Evolutionary conservation across 2,329 filamentous ascomycete genomes (phyloP).

Genomic region (Sclerotinia nivalis): DNA sequence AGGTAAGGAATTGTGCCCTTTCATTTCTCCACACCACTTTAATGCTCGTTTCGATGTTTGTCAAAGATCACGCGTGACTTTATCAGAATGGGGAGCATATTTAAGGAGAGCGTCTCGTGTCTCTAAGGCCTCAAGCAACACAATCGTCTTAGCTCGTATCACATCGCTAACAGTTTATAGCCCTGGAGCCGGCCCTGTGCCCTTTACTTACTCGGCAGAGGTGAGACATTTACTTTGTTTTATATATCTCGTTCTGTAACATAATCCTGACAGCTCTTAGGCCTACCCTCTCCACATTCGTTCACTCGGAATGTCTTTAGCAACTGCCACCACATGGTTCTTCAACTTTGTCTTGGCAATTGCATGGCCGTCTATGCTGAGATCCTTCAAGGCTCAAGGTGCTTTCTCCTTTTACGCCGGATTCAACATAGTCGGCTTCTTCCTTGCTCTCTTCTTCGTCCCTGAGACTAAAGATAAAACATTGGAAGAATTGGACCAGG

Average conservation of each 20-base stretch:
- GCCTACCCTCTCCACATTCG: slow-evolving; percentile 63
- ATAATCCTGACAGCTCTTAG: slow-evolving; percentile 3
- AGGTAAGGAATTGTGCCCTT: slow-evolving; percentile 34
- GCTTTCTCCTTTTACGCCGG: slow-evolving; percentile 56
- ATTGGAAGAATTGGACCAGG: slow-evolving; percentile 39
- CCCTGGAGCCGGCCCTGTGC: slow-evolving; percentile 61
- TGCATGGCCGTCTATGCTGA: slow-evolving; percentile 40
- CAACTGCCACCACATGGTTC: slow-evolving; percentile 59
- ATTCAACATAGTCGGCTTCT: slow-evolving; percentile 54
- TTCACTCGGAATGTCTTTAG: slow-evolving; percentile 62
- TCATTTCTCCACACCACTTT: not conserved
- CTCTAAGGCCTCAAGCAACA: no score
- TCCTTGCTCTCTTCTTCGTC: slow-evolving; percentile 56
- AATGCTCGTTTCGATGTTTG: not conserved
- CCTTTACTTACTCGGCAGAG: slow-evolving; percentile 58
- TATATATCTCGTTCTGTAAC: not conserved
- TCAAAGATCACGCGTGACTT: no score
- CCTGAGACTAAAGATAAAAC: slow-evolving; percentile 58
- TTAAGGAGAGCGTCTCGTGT: no score
- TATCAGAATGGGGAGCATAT: no score
- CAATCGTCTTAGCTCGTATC: no score
- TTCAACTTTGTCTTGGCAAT: slow-evolving; percentile 61
- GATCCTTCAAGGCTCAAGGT: slow-evolving; percentile 40
- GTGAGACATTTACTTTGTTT: not conserved
- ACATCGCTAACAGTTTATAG: slow-evolving; percentile 31